Base-by-base conservation (phyloP, 2,329 filamentous ascomycete species). In the Phialophora tarda region DNA sequence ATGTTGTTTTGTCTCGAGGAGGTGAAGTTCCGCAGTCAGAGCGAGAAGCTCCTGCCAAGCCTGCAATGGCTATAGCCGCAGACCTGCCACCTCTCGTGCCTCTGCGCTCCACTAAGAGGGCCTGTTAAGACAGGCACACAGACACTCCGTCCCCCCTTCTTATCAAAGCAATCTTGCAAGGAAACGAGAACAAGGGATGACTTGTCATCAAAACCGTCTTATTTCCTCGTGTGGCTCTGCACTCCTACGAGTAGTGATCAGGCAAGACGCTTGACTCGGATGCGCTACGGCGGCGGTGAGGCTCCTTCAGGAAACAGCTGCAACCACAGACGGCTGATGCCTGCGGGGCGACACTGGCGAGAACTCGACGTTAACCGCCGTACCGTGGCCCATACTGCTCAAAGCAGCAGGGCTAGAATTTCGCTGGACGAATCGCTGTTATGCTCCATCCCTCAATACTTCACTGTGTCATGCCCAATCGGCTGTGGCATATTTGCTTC, bases 1-100 rank as follows among this genome's bases (percentile, higher is more conserved):
- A 7, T 44, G 51, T 61, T 50, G 61, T 53, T 54, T 62, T 63
- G 61, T 50, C 23, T 57, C 44, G 44, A 63, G 61, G 61, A 54
- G 38, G 21, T n/a, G 32, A 63, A 44, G 26, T 44, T 54, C 59
- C 24, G 48, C 41, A 26, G 59, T 24, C 34, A 62, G 59, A 62
- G 32, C 48, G n/a, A 47, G 51, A 8, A 56, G 50, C 51, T 56
- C 59, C 51, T 62, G 59, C 59, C 59, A 61, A 61, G 59, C 30
- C 59, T 61, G 59, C 28, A 41, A 53, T 61, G 47, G 47, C 59
- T 53, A 23, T 51, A 61, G 48, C 47, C 59, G 59, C 59, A 54
- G 59, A 10, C 47, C 47, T 61, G 59, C 47, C 57, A 59, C 41
- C 57, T 21, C 10, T 38, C 38, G 44, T 17, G 26, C 56, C 38